Percentiles rank a stretch among this genome's conserved stretches.
Evolutionary conservation across 352 stramenopile species (phyloP).

Genomic region (Phytophthora boehmeriae): DNA sequence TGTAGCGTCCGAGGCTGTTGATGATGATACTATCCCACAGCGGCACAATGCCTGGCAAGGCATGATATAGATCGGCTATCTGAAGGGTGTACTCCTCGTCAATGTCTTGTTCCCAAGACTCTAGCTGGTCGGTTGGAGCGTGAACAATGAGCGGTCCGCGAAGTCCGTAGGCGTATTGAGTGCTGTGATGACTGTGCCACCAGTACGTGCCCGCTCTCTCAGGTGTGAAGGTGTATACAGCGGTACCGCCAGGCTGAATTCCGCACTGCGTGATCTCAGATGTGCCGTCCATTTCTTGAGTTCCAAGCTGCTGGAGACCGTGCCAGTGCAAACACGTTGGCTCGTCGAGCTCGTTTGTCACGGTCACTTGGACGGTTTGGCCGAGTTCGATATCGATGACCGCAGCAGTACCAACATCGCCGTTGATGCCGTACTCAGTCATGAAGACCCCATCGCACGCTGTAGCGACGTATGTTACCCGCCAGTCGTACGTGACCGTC

Average conservation of each 20-base stretch:
- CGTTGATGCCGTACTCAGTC: slow-evolving; percentile 34
- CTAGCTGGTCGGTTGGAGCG: slow-evolving; percentile 6
- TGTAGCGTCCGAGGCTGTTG: slow-evolving; percentile 38
- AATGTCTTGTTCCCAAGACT: slow-evolving; percentile 21
- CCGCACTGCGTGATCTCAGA: slow-evolving; percentile 43
- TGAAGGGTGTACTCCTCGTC: slow-evolving; percentile 32
- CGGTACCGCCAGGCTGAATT: slow-evolving; percentile 14
- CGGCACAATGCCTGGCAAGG: slow-evolving; percentile 13
- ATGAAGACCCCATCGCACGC: slow-evolving; percentile 27
- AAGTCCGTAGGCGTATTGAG: slow-evolving; percentile 41
- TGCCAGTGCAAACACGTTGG: slow-evolving; percentile 40
- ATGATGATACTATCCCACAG: slow-evolving; percentile 39
- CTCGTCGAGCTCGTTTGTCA: slow-evolving; percentile 32
- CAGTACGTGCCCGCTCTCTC: slow-evolving; percentile 35
- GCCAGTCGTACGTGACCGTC: slow-evolving; percentile 33
- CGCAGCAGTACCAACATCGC: slow-evolving; percentile 2
- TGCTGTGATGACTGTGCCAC: slow-evolving; percentile 39
- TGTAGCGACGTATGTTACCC: slow-evolving; percentile 22
- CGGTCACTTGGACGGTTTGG: slow-evolving; percentile 26
- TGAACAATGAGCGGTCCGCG: slow-evolving; percentile 36
- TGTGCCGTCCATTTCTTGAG: slow-evolving; percentile 39
- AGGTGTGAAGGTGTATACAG: slow-evolving; percentile 39
- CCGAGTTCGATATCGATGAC: slow-evolving; percentile 31
- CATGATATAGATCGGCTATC: slow-evolving; percentile 41
- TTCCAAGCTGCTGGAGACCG: slow-evolving; percentile 35